Base-by-base conservation (phyloP, 768 basidiomycete genomes). In the Tylopilus balloui region DNA sequence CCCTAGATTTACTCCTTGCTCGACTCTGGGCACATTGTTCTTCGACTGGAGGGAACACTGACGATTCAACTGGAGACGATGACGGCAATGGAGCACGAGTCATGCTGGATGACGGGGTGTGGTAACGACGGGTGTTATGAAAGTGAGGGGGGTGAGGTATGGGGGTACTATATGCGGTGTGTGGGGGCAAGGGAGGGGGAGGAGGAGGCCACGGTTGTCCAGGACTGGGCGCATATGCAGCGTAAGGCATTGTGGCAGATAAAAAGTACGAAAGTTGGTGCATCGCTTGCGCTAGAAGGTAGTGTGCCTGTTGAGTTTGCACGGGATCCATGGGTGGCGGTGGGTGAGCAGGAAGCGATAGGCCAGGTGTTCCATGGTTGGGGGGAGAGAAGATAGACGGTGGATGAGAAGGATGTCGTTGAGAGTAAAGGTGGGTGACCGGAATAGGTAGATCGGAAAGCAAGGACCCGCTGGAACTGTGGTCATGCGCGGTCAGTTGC, bases 1-100 rank as follows among this genome's bases (percentile, higher is more conserved):
- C 81, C 25, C 75, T 65, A 17, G 81, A 79, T 42, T 66, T 73
- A 63, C 81, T 81, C 43, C 78, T 71, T 24, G 68, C 64, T 21
- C 76, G 76, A 53, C 51, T 52, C 23, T 74, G 54, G 0, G 73
- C 69, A 47, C 69, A 69, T 24, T 52, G 62, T 37, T 55, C 63
- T 45, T 54, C 61, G 14, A 60, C 53, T 39, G 66, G 42, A 17
- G 77, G 70, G 23, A 76, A 69, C 4, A 73, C 71, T 1, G 70
- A 71, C n/a, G 55, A 56, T 12, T 47, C 59, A 47, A 74, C 66
- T 3, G 80, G 76, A 4, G 80, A 78, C 36, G 76, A 76, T 6
- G 81, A 77, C 4, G 80, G 78, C n/a, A 77, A 54, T 1, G 74
- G 75, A 8, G 72, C 76, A 43, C 55, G 59, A 15, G 80, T 78